Evolutionary conservation across 2,329 filamentous ascomycete genomes (phyloP).

Genomic region (Sporothrix mexicana): DNA sequence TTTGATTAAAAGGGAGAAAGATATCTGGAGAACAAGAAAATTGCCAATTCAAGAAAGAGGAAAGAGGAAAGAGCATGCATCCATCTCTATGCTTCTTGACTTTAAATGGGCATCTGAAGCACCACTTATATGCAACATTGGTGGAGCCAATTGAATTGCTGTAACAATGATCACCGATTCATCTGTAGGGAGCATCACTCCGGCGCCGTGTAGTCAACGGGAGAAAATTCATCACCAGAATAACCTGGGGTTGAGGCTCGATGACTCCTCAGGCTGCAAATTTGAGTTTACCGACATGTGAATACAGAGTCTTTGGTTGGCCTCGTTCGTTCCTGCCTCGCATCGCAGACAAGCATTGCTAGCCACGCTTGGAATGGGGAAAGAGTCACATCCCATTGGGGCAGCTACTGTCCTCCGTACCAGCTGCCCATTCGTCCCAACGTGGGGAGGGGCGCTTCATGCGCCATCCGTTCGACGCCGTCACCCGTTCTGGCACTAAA

Average conservation of each 20-base stretch:
- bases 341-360: conserved; percentile 6
- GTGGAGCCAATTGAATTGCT: background rate
- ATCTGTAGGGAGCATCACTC: conserved; percentile 6
- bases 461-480: background rate
- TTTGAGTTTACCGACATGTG: background rate
- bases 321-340: conserved; percentile 16
- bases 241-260: background rate
- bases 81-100: too few species aligned
- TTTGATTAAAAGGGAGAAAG: background rate
- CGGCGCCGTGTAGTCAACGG: too few species aligned
- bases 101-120: background rate
- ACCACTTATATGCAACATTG: background rate
- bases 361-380: conserved; percentile 19
- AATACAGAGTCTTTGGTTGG: background rate
- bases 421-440: background rate
- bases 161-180: background rate
- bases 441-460: conserved; percentile 3
- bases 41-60: background rate
- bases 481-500: conserved; percentile 1
- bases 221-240: too few species aligned
- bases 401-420: too few species aligned
- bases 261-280: background rate
- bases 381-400: conserved; percentile 29
- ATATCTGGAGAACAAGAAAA: background rate
- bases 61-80: background rate